Base-by-base conservation (phyloP, 1,284 basidiomycete species). In the Wolfiporia cocos region DNA sequence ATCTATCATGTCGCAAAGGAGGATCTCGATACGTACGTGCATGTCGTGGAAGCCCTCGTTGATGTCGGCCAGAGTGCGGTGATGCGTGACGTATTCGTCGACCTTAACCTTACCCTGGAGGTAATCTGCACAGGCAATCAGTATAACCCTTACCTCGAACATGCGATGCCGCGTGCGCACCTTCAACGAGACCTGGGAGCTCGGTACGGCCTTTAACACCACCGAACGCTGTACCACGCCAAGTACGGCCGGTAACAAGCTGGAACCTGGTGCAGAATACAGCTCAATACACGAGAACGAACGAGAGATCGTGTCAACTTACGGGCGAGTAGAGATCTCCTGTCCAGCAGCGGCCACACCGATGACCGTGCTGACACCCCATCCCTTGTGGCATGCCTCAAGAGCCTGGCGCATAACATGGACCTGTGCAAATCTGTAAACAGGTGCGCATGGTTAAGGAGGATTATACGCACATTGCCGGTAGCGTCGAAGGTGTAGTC, bases 371-470 rank as follows among this genome's bases (percentile, higher is more conserved):
- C 84, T 92, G 31, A 97, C 85, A 59, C 96, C 95, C 93, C 93
- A 97, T n/a, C 93, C 93, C 65, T 99, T 99, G 70, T 99, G 96
- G 66, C 94, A 98, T 15, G 91, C 86, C 69, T 99, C 95, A 40
- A 99, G 78, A 24, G 95, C 96, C 41, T 83, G 73, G 50, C 95
- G 84, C 95, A 99, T 99, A 46, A 98, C 95, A 31, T 90, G 69
- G 12, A 93, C 82, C 83, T 85, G 40, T 32, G 29, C n/a, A 21
- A 11, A 9, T 11, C 4, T 4, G 3, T 31, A 9, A 19, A 12
- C 12, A 38, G 21, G 26, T 10, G 11, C 15, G 18, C 9, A 10
- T 7, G 11, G 22, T 22, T 15, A 9, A 21, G 5, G 17, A 18
- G 22, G 20, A 23, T 32, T 9, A 11, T 10, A 67, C 73, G 49